Conservation (phyloP, 139 green algal species). For the Coelastrella sp. region DNA sequence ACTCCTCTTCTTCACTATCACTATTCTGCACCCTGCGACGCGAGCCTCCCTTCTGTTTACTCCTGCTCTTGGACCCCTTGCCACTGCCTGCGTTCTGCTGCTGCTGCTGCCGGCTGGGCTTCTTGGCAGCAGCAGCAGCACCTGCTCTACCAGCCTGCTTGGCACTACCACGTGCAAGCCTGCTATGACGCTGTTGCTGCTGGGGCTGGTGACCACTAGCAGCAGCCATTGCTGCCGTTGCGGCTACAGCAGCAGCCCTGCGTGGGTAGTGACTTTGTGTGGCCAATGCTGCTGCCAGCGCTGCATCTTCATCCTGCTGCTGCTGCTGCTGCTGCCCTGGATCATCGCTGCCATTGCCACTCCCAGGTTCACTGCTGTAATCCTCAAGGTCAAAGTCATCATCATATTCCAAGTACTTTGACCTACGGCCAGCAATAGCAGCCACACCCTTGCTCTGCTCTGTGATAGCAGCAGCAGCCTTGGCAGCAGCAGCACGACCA, state of each 20-base stretch:
- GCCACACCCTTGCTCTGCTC: conserved; percentile 21
- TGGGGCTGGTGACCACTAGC: neutral
- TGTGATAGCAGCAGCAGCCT: conserved; percentile 28
- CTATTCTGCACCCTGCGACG: conserved; percentile 11
- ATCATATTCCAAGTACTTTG: neutral
- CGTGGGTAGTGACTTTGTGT: conserved; percentile 1
- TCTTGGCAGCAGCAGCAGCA: neutral
- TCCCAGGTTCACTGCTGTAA: neutral
- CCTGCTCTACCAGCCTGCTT: neutral
- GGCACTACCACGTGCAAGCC: neutral
- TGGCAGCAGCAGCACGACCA: conserved; percentile 2
- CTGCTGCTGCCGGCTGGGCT: neutral
- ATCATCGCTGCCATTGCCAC: conserved; percentile 4
- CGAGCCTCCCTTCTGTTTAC: too few species aligned
- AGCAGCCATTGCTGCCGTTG: conserved; percentile 27
- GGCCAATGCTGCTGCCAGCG: conserved; percentile 26
- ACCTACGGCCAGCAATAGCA: neutral
- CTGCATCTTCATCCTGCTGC: conserved; percentile 4
- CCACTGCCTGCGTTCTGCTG: neutral
- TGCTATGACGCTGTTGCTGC: neutral
- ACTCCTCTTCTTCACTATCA: neutral
- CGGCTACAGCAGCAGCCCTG: conserved; percentile 21
- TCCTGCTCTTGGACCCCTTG: conserved; percentile 17
- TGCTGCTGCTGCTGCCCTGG: conserved; percentile 18
- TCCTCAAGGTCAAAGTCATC: conserved; percentile 9